These are phyloP conservation scores for Pichia gijzeniarum DNA, from an alignment of 805 yeast genomes.

Conservation along the genomic window DNA sequence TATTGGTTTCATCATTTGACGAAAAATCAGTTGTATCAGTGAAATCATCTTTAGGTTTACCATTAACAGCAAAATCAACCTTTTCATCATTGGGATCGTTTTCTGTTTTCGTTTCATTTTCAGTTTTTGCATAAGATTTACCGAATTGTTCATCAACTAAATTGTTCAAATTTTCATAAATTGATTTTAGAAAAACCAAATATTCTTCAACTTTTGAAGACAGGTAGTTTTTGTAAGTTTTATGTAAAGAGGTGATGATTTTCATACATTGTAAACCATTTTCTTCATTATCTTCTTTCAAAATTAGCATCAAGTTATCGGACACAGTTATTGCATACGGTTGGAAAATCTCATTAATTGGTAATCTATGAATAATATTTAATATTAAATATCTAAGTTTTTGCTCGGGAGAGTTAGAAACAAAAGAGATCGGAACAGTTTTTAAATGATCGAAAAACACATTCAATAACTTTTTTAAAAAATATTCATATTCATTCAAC, in stretches of 20 bases:
- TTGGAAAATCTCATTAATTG: constrained; percentile 74
- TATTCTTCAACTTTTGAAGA: constrained; percentile 72
- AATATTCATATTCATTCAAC: constrained; percentile 73
- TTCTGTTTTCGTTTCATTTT: not conserved
- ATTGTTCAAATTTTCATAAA: constrained; percentile 73
- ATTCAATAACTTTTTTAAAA: constrained; percentile 65
- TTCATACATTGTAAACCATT: constrained; percentile 91
- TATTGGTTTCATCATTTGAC: constrained; percentile 34
- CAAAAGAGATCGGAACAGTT: constrained; percentile 66
- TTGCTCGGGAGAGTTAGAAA: constrained; percentile 60
- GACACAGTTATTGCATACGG: constrained; percentile 59
- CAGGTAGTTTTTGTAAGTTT: constrained; percentile 66
- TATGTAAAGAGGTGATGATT: constrained; percentile 76
- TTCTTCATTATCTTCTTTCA: constrained; percentile 84
- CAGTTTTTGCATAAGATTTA: not conserved
- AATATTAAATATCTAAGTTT: constrained; percentile 70
- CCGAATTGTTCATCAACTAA: constrained; percentile 69
- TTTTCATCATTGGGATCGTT: not conserved
- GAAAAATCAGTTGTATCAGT: constrained; percentile 35
- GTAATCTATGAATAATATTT: constrained; percentile 75
- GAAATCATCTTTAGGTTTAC: constrained; percentile 10
- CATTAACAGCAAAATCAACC: not conserved
- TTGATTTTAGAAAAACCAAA: constrained; percentile 63
- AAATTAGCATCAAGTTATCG: constrained; percentile 49
- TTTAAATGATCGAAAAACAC: constrained; percentile 57